Evolutionary conservation across 1,284 basidiomycete species (phyloP), one percentile per base, ranked within the genome.

Genomic region (Dichomitus squalens): DNA sequence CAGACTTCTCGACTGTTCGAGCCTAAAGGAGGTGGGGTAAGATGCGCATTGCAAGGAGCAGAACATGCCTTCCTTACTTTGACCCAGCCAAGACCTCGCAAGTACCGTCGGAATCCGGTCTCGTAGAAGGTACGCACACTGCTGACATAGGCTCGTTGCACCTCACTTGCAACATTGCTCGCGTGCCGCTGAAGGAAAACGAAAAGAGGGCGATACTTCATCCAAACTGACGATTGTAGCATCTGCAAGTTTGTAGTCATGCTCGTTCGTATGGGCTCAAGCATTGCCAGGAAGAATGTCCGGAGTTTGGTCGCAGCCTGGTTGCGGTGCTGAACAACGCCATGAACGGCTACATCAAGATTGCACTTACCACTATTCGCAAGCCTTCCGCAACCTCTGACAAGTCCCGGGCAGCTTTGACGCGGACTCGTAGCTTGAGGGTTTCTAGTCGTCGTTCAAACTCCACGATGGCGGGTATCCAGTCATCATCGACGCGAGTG

Each of bases 191-290:
- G 86, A 35, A 99, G 78, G 69, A 99, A 99, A 1, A 83, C 81
- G 68, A 90, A 98, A 51, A 99, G 79, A 3, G 91, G 79, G 44
- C 85, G 83, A 69, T 94, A 94, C 70, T 95, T 95, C 58, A 96
- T 76, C 52, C 98, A 80, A 1, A 96, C 80, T 0, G 92, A 90
- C 0, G 92, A 92, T 70, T 99, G 97, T 2, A 98, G 79, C 44
- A 98, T 88, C 66, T 95, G 93, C 75, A 98, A 85, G 69, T 99
- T 98, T 7, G 95, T 94, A 11, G 93, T 90, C 64, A 98, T 89
- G 59, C 87, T 95, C 21, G 77, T 77, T 51, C 88, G 86, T 54
- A 98, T 90, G 8, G 95, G 90, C 47, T 89, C 85, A 63, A 98
- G 82, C 5, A 97, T 76, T 1, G 86, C 80, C 12, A 95, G 79